Evolutionary conservation across 2,329 filamentous ascomycete genomes (phyloP).

Genomic region (Cladosporium colombiae): DNA sequence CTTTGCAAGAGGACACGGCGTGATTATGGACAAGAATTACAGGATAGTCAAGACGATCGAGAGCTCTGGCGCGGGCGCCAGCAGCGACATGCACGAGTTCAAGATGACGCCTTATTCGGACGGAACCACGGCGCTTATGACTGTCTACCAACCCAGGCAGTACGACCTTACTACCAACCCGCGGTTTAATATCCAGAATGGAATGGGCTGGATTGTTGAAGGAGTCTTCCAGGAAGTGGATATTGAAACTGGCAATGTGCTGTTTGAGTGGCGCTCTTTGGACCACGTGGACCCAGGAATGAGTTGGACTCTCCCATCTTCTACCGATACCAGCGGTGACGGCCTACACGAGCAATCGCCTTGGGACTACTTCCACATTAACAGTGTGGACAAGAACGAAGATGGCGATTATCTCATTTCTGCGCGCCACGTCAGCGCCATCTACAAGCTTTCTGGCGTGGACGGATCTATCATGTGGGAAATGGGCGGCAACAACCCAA

Average conservation of each 20-base stretch:
- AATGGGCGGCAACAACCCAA: slow-evolving; percentile 51
- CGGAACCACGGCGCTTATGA: slow-evolving; percentile 43
- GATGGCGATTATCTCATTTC: slow-evolving; percentile 53
- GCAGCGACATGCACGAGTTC: slow-evolving; percentile 57
- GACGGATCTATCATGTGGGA: slow-evolving; percentile 52
- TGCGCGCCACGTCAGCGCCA: slow-evolving; percentile 47
- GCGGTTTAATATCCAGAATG: slow-evolving; percentile 40
- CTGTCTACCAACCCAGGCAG: slow-evolving; percentile 41
- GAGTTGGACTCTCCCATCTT: slow-evolving; percentile 48
- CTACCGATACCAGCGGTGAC: slow-evolving; percentile 48
- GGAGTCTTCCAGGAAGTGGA: slow-evolving; percentile 58
- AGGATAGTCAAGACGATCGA: slow-evolving; percentile 51
- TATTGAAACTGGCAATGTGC: slow-evolving; percentile 54
- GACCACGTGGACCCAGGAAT: slow-evolving; percentile 57
- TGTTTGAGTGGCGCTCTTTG: slow-evolving; percentile 62
- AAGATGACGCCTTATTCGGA: slow-evolving; percentile 46
- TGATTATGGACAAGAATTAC: slow-evolving; percentile 54
- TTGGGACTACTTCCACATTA: slow-evolving; percentile 59
- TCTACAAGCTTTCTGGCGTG: slow-evolving; percentile 51
- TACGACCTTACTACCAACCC: slow-evolving; percentile 49
- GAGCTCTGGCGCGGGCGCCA: slow-evolving; percentile 41
- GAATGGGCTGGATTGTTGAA: slow-evolving; percentile 55
- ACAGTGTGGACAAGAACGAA: slow-evolving; percentile 54
- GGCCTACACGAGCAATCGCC: slow-evolving; percentile 49
- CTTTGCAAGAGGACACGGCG: slow-evolving; percentile 54